Base-by-base conservation (phyloP, 78 protist species). In the Bodo saltans region DNA sequence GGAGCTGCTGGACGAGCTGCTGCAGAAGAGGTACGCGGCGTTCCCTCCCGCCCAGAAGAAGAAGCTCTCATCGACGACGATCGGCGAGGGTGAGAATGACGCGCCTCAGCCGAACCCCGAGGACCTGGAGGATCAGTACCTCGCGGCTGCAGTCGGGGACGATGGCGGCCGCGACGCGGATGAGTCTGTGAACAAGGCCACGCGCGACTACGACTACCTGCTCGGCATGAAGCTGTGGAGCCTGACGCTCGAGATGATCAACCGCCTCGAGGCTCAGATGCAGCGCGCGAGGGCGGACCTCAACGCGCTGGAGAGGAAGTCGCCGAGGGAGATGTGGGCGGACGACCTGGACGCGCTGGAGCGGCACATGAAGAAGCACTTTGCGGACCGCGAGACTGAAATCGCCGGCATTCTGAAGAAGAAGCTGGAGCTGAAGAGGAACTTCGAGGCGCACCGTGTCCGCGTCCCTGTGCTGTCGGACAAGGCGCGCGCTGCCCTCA, bases 181-280 rank as follows among this genome's bases (percentile, higher is more conserved):
- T 0, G 85, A 68, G 32, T 67, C 53, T 60, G 41, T 41, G 70
- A 84, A 74, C 23, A 73, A 42, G 21, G 85, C 72, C 0, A 32
- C 35, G 40, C 71, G 70, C 42, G 67, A 41, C 3, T 78, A 41
- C 42, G 72, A 88, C 70, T 90, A 84, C 70, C 67, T 90, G 67
- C 84, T 90, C 12, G 0, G 84, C 39, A 84, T 94, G 89, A 87
- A 87, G 38, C 42, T 94, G 69, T 90, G 93, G 93, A 41, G 60
- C 74, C 83, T 94, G n/a, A 91, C 94, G 33, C 0, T 53, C 74
- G 97, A 94, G 82, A 67, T 81, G 76, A 92, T 87, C n/a, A 40
- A 89, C 69, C 74, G 70, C 42, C 88, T 90, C 4, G 29, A 26
- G 1, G 79, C 33, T 32, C 92, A 93, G 90, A 79, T 84, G 68